These are phyloP conservation scores for Trichoderma atroviride DNA, from an alignment of 2,329 filamentous ascomycete genomes.

Conservation along the genomic window DNA sequence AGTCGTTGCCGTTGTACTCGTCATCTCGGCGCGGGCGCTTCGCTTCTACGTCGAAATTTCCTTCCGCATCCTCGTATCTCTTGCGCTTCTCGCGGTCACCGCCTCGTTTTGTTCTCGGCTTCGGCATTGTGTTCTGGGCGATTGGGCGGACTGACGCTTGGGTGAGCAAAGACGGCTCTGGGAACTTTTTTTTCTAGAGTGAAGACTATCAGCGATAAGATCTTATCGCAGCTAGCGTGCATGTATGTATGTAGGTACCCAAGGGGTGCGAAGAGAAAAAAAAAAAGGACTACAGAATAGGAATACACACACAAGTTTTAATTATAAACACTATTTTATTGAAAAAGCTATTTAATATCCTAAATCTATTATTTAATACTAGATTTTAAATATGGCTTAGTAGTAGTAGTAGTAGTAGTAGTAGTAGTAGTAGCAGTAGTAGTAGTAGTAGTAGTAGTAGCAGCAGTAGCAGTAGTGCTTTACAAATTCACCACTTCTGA, in stretches of 20 bases:
- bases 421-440: no score
- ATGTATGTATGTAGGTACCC: neutral
- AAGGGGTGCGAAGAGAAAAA: no score
- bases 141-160: neutral
- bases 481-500: neutral
- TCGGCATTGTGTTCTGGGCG: conserved; percentile 42
- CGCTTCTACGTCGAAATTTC: conserved; percentile 28
- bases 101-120: conserved; percentile 49
- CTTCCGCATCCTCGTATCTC: conserved; percentile 36
- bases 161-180: neutral
- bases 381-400: no score
- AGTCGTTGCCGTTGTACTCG: conserved; percentile 31
- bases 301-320: no score
- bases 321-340: no score
- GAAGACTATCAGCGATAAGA: conserved; percentile 26
- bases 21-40: conserved; percentile 36
- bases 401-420: no score
- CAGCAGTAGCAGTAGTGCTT: no score
- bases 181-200: conserved; percentile 5
- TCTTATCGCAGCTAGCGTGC: conserved; percentile 18
- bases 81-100: conserved; percentile 47
- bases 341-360: no score
- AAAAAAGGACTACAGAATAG: no score
- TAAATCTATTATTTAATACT: no score
- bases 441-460: no score